Base-by-base conservation (phyloP, 2,329 filamentous ascomycete genomes). In the Penicillium sp. region DNA sequence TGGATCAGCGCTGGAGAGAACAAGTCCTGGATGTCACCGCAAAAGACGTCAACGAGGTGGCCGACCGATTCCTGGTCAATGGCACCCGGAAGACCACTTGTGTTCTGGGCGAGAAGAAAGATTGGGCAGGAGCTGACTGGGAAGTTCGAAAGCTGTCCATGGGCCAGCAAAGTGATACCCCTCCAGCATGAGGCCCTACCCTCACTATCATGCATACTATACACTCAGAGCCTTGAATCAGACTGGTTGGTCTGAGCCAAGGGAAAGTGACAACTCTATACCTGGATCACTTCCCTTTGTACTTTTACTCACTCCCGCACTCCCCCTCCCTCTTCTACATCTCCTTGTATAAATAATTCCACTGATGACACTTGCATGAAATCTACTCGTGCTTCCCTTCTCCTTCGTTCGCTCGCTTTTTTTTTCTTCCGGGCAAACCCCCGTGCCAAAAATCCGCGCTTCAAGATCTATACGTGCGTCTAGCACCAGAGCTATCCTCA, bases 1-100 rank as follows among this genome's bases (percentile, higher is more conserved):
- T 97, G 90, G 84, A 86, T 63, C 90, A 96, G 72, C 79, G 75
- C 60, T 83, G 88, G 66, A 79, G 93, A 58, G 87, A 93, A 69
- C 83, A 86, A 63, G 76, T 98, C 48, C 77, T 98, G 4, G 91
- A 96, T 66, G 90, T 96, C 35, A 88, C 80, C 3, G 83, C 82
- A 52, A 81, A 85, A 54, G 84, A 95, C 59, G 86, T 98, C 8
- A 83, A 84, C 52, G 77, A 84, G 37, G 90, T 84, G 9, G 93
- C 93, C 0, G 84, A 95, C 60, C 80, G 82, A 59, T 95, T 90
- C 66, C 75, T 95, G 11, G 84, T 94, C 27, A 80, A 88, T 39
- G 76, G 77, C 18, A 79, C 77, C 47, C 72, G 76, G 34, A 70
- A 82, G 52, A 83, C 83, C 49, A 81, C 82, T 45, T 74, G 85